phyloP scores from a whole-genome alignment of 208 protist species.

The Naegleria fowleri region DNA sequence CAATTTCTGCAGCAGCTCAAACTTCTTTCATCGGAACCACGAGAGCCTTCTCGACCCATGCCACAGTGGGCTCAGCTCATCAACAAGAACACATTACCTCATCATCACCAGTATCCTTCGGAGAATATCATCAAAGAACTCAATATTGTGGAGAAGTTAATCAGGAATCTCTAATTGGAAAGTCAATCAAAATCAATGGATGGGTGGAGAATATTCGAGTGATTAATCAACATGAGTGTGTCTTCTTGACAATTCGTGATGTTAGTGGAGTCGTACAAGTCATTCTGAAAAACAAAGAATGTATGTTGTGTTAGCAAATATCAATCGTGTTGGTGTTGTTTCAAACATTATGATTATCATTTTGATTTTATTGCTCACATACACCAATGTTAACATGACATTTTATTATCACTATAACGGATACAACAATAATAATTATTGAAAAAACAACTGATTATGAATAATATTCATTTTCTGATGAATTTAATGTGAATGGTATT shows the following conservation, averaged over 20 bases:
- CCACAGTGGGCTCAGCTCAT: too few species aligned
- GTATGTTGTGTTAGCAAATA: background rate
- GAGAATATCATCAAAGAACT: constrained; percentile 8
- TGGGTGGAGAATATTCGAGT: constrained; percentile 24
- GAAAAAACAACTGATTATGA: too few species aligned
- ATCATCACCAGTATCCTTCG: background rate
- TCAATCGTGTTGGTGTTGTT: background rate
- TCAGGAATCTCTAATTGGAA: background rate
- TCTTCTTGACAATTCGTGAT: constrained; percentile 17
- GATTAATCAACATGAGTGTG: background rate
- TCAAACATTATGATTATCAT: background rate
- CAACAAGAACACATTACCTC: too few species aligned
- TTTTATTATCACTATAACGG: too few species aligned
- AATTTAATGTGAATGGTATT: too few species aligned
- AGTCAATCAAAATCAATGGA: background rate
- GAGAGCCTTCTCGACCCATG: too few species aligned
- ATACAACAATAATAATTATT: too few species aligned
- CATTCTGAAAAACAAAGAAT: background rate
- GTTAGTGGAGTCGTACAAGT: background rate
- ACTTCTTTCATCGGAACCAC: too few species aligned
- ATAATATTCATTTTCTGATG: too few species aligned
- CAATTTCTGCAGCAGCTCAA: too few species aligned
- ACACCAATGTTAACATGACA: background rate
- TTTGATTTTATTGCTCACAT: background rate
- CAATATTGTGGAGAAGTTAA: constrained; percentile 9